Evolutionary conservation across 2,329 filamentous ascomycete genomes (phyloP).

Genomic region (Thyridium curvatum): DNA sequence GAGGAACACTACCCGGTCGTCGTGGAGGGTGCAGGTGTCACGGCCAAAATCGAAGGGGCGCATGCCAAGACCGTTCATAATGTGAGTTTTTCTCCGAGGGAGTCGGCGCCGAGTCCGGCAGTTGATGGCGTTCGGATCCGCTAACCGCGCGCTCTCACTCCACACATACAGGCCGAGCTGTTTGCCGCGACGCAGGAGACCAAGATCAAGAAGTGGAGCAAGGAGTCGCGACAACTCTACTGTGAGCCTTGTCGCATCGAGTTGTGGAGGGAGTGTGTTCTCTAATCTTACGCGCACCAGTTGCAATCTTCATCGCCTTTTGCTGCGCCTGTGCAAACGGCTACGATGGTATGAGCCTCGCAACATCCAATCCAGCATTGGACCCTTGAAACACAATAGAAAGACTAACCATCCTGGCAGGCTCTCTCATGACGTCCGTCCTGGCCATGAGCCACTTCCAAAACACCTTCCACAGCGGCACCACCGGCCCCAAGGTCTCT

Average conservation of each 20-base stretch:
- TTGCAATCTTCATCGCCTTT: slow-evolving; percentile 36
- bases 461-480: slow-evolving; percentile 28
- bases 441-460: slow-evolving; percentile 38
- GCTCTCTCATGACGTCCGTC: slow-evolving; percentile 37
- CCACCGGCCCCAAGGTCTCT: slow-evolving; percentile 29
- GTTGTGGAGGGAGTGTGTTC: too few species aligned
- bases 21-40: slow-evolving; percentile 18
- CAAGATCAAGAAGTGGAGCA: slow-evolving; percentile 34
- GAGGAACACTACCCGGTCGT: slow-evolving; percentile 11
- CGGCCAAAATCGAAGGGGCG: slow-evolving; percentile 20
- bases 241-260: slow-evolving; percentile 22
- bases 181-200: slow-evolving; percentile 39
- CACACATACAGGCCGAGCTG: slow-evolving; percentile 37
- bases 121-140: too few species aligned
- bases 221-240: slow-evolving; percentile 33
- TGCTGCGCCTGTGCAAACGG: slow-evolving; percentile 42
- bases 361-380: too few species aligned
- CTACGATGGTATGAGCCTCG: slow-evolving; percentile 26
- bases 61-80: slow-evolving; percentile 34
- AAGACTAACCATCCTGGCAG: background rate
- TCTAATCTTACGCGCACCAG: slow-evolving; percentile 14
- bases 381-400: too few species aligned
- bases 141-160: too few species aligned
- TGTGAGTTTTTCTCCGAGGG: slow-evolving; percentile 19
- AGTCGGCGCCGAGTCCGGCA: background rate